Evolutionary conservation across 768 basidiomycete genomes (phyloP), one percentile per base, ranked within the genome.

Genomic region (Kwoniella dejecticola): DNA sequence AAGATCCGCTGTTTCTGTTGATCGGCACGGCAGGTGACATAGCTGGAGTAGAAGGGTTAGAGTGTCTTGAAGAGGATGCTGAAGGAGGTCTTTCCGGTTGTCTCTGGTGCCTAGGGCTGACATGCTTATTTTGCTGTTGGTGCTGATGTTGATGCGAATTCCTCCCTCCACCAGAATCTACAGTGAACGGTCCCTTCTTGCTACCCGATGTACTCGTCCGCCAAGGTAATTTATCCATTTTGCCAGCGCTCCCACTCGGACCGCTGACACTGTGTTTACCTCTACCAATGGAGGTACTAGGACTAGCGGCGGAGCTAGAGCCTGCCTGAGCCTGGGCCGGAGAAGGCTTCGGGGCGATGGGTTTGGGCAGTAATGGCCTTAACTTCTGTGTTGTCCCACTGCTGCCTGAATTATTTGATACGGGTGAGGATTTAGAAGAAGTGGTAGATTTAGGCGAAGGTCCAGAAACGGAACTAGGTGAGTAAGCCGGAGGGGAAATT

Each of bases 151-250:
- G 41, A 12, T 42, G 41, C 17, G 41, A 42, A 24, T 64, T 46
- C 47, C 44, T 55, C 36, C 67, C 69, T 55, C 71, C 72, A 41
- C 75, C 75, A 26, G 69, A 71, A 66, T 77, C 75, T 19, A 77
- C 75, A 15, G 75, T 77, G 60, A 77, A 77, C 33, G 71, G 71
- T 1, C 75, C 75, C 62, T 77, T 77, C 64, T 77, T 77, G 26
- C 62, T 57, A 4, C 71, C 63, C 24, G 67, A 52, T 3, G 57
- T 47, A 12, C 33, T 36, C 7, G 69, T 71, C 30, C 71, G 29
- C 75, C 73, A 75, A 17, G 66, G 62, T 12, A 63, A 65, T 58
- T 71, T 70, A 19, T 72, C 73, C 75, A 74, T 75, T 49, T 66
- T 27, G 27, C 24, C 21, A 50, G 48, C 21, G 19, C 48, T 33